Percentiles rank a stretch among this genome's conserved stretches.
phyloP scores from a whole-genome alignment of 2,329 filamentous ascomycete genomes.

The Fusarium tuaranense region DNA sequence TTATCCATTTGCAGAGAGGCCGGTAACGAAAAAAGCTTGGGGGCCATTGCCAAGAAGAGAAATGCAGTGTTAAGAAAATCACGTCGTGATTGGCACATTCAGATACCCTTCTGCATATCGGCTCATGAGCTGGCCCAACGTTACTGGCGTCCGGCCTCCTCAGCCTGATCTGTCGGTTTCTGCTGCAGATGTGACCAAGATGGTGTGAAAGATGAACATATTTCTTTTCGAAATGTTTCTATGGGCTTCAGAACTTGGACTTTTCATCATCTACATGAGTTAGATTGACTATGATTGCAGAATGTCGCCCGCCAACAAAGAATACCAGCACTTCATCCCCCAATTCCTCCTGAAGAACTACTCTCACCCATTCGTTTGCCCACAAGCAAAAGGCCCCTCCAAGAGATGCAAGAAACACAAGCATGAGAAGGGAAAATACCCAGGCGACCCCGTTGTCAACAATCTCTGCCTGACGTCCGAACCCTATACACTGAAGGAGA shows the following conservation, averaged over 20 bases:
- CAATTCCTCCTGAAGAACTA: background rate
- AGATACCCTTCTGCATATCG: slow-evolving; percentile 18
- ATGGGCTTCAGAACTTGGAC: background rate
- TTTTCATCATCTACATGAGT: background rate
- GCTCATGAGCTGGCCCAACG: background rate
- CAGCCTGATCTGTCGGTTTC: background rate
- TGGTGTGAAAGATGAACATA: background rate
- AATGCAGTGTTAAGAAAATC: background rate
- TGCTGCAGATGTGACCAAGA: background rate
- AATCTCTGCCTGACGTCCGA: slow-evolving; percentile 35
- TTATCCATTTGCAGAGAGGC: slow-evolving; percentile 9
- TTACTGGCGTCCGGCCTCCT: slow-evolving; percentile 23
- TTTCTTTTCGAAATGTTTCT: background rate
- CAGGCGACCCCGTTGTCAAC: slow-evolving; percentile 42
- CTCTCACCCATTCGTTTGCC: background rate
- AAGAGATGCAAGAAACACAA: background rate
- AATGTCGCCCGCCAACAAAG: background rate
- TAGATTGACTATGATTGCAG: background rate
- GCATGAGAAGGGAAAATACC: slow-evolving; percentile 12
- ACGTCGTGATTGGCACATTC: slow-evolving; percentile 19
- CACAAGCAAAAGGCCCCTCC: background rate
- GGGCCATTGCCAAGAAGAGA: background rate
- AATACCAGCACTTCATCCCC: slow-evolving; percentile 1
- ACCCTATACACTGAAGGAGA: slow-evolving; percentile 29
- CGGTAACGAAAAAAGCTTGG: background rate